Evolutionary conservation across 2,329 filamentous ascomycete species (phyloP), one percentile per base, ranked within the genome.

Genomic region (Hypomyces perniciosus): DNA sequence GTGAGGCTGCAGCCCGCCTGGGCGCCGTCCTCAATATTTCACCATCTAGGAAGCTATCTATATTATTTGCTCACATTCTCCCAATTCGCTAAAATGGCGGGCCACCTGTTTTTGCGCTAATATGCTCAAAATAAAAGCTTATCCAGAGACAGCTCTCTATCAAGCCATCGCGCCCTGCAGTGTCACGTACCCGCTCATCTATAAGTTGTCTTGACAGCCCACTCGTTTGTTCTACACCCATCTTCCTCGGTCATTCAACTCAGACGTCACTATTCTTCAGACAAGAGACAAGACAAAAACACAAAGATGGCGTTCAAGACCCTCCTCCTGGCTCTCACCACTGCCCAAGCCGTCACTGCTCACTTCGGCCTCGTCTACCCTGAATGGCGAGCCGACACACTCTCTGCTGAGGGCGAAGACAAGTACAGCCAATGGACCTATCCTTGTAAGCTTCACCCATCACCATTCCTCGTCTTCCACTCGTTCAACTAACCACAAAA

Each of bases 281-380:
- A 37, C 34, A 37, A 37, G 34, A 37, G 1, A 41, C 9, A 41
- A 41, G 5, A 26, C n/a, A 20, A 41, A 26, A 41, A 13, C 5
- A 9, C 12, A 29, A 37, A 20, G 3, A 53, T 53, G 51, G 47
- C 43, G 5, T 44, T 50, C 58, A 64, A 65, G 53, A 57, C 48
- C n/a, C 9, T 62, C 33, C 48, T 70, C 33, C 46, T 69, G 57
- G 55, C 63, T 48, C 53, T 74, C 56, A 65, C 68, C 30, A 63
- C 65, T 33, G 61, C 62, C 20, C 65, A 68, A 39, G 59, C 71
- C 30, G 71, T 65, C 34, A 61, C 68, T 26, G 77, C 75, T 38
- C 77, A 80, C 62, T 80, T 78, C 61, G 64, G 64, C 38, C 60
- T 80, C 50, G 58, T 61, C 9, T 78, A 75, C 59, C 77, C 77